These are phyloP conservation scores for Pseudozyma tsukubaensis DNA, from an alignment of 1,284 basidiomycete species.

Conservation along the genomic window DNA sequence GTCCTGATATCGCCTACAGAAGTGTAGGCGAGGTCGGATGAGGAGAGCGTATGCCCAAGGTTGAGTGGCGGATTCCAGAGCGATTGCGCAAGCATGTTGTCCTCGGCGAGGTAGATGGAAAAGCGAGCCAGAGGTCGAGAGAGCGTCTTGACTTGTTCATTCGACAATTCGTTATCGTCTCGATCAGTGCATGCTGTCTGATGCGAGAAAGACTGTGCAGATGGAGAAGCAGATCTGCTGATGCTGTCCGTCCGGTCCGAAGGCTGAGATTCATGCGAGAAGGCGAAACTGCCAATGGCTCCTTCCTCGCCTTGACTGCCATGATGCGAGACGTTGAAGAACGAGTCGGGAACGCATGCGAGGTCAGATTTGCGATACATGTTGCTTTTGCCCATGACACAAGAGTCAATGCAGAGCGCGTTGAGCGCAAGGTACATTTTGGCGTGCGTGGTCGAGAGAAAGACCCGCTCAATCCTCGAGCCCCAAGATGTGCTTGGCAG, in stretches of 20 bases:
- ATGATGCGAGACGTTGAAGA: conserved; percentile 56
- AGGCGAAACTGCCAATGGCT: conserved; percentile 60
- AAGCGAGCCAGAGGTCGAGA: conserved; percentile 64
- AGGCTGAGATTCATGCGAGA: conserved; percentile 27
- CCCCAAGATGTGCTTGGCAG: conserved; percentile 74
- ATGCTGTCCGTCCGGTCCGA: not conserved
- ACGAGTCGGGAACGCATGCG: conserved; percentile 71
- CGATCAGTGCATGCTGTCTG: not conserved
- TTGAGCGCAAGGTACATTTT: conserved; percentile 99
- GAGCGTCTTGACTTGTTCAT: conserved; percentile 30
- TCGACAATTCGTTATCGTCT: conserved; percentile 9
- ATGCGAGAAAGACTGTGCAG: not conserved
- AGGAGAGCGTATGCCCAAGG: conserved; percentile 57
- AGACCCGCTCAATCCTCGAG: conserved; percentile 88
- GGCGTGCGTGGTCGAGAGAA: conserved; percentile 95
- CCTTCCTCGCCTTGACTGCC: conserved; percentile 55
- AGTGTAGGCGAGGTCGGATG: conserved; percentile 61
- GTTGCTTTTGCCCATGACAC: conserved; percentile 97
- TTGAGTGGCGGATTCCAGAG: conserved; percentile 59
- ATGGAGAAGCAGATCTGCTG: conserved; percentile 19
- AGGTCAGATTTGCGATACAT: conserved; percentile 90
- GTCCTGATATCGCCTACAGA: conserved; percentile 65
- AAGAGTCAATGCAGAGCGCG: conserved; percentile 84
- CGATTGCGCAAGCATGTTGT: conserved; percentile 67
- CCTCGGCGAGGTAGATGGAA: conserved; percentile 67